A percentile compares a stretch with the other conserved stretches of the same genome.
phyloP scores from a whole-genome alignment of 176 grass and related monocot species.

The Poa annua region DNA sequence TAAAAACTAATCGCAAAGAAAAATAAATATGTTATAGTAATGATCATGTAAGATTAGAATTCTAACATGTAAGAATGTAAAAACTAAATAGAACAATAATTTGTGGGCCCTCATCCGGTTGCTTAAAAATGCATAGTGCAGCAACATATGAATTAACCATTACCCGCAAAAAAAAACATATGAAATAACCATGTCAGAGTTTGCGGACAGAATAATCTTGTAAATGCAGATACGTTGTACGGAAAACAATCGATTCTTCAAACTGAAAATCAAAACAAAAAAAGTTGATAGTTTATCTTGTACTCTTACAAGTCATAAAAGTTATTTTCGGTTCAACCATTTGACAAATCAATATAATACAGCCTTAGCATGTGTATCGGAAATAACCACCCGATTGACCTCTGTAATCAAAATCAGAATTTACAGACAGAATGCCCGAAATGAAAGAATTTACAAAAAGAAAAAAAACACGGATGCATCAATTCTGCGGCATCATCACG shows the following conservation, averaged over 20 bases:
- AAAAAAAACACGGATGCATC: conserved; percentile 5
- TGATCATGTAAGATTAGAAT: not conserved
- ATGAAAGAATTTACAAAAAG: not conserved
- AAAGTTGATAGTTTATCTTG: not conserved
- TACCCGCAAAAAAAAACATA: too few species aligned
- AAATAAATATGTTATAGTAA: too few species aligned
- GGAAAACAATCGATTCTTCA: conserved; percentile 1
- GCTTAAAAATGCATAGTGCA: not conserved
- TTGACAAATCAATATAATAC: not conserved
- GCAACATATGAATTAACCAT: not conserved
- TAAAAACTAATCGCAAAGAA: too few species aligned
- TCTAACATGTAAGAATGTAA: not conserved
- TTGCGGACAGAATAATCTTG: not conserved
- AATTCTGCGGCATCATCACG: not conserved
- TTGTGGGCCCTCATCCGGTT: not conserved
- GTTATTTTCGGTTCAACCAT: not conserved
- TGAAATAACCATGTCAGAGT: not conserved
- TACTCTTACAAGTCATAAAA: not conserved
- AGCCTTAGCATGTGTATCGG: not conserved
- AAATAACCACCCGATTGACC: not conserved
- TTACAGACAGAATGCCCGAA: not conserved
- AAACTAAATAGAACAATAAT: not conserved
- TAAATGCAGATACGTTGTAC: not conserved
- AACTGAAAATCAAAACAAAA: not conserved
- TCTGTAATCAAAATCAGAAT: not conserved